Evolutionary conservation across 2,329 filamentous ascomycete genomes (phyloP), one percentile per base, ranked within the genome.

Genomic region (Botrytis byssoidea): DNA sequence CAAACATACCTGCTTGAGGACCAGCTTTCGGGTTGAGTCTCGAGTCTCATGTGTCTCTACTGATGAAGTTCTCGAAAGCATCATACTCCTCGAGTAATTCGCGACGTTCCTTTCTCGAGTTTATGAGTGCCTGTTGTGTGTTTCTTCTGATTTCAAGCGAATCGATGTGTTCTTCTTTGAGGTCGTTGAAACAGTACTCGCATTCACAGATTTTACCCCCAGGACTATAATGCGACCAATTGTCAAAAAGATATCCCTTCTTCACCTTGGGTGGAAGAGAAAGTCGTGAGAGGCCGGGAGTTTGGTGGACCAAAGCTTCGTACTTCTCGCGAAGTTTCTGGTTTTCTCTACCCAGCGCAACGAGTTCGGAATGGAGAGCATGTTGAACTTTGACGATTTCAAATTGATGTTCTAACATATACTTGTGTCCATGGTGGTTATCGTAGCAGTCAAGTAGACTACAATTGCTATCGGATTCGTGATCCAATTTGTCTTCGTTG

Each of bases 381-480:
- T 48, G 3, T 37, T 48, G 42, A 4, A 25, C 7, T 22, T 35
- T 9, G 29, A 48, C 10, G 10, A 66, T 22, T 29, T 66, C n/a
- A 7, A 25, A 1, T 20, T 66, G 16, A 22, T 22, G 8, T 25
- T 25, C 20, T 7, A 20, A 8, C 42, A 66, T 10, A 32, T 18
- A 16, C 5, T 16, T 55, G 48, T n/a, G n/a, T 16, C 12, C 12
- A 20, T 37, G 0, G 18, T 4, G 0, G 5, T 16, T 7, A 8
- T 10, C 9, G 1, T 22, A 22, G 63, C 42, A 29, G 20, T 25
- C 35, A 40, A 37, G 12, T 35, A 2, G 3, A 7, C 25, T 44
- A n/a, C n/a, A 57, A 18, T 57, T 18, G n/a, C n/a, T 10, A 29
- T 32, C 37, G n/a, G n/a, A 44, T 64, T 44, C 40, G 8, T 42